Base-by-base conservation (phyloP, 176 grass and related monocot genomes). In the Oryza glumipatula region DNA sequence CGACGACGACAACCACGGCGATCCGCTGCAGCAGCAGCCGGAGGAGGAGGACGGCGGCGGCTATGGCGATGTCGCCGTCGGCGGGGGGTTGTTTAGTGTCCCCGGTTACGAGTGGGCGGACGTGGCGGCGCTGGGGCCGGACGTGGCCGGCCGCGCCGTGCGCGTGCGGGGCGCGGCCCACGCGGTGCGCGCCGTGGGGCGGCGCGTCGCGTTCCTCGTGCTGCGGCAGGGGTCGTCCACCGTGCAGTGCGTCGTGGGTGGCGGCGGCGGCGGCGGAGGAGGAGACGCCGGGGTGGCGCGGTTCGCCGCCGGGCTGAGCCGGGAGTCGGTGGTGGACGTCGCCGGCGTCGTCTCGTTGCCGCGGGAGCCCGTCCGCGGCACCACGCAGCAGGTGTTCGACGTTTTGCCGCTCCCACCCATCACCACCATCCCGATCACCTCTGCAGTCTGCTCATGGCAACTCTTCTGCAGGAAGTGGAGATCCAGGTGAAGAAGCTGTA, bases 311-410 rank as follows among this genome's bases (percentile, higher is more conserved):
- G 77, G 74, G 23, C 77, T 96, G 79, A 91, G 84, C 81, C 88
- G 88, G 63, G 94, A 96, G 82, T 96, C 94, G 5, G 84, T 88
- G 68, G 74, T 93, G 39, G 94, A 96, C 44, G 63, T 96, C 19
- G 89, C 88, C 70, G 91, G 91, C 46, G 85, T 89, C 33, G 68
- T 96, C 26, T 83, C 91, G 6, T 36, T 93, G 35, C 91, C 91
- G 1, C 89, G 88, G 13, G 88, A 89, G 3, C 85, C 82, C 44
- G 86, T 92, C 80, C 92, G 88, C 67, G 88, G 86, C 56, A 91
- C 90, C 79, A 91, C 90, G 41, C 94, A 93, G 80, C 91, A 91
- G 86, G 81, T 80, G 66, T 22, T 64, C 54, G 52, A 70, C 61
- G 48, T 22, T 71, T 52, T 72, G 44, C 21, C 33, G 8, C 22